Percentiles rank a stretch among this genome's conserved stretches.
Conservation (phyloP, 805 yeast species). For the Ogataea minuta region DNA sequence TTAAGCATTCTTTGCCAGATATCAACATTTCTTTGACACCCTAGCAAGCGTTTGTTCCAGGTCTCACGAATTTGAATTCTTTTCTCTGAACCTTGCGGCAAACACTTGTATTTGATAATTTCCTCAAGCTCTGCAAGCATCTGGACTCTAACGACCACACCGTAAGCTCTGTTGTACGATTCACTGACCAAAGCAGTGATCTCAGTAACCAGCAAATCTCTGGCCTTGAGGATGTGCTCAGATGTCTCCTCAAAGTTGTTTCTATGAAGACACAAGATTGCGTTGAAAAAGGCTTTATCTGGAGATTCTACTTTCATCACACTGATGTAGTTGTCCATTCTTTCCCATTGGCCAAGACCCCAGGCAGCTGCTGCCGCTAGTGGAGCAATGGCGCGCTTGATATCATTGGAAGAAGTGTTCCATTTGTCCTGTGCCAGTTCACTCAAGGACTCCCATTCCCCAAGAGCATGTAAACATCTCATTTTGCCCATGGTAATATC, state of each 20-base stretch:
- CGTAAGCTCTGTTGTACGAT: conserved; percentile 94
- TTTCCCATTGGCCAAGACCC: conserved; percentile 97
- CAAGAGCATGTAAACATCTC: conserved; percentile 97
- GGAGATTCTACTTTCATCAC: conserved; percentile 93
- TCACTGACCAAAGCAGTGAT: conserved; percentile 93
- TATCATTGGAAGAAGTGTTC: conserved; percentile 69
- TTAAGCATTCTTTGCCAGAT: conserved; percentile 97
- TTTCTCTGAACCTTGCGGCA: conserved; percentile 80
- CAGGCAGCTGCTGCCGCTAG: conserved; percentile 98
- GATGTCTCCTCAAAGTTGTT: conserved; percentile 83
- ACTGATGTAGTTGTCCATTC: conserved; percentile 85
- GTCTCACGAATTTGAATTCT: conserved; percentile 79
- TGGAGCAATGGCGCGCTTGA: conserved; percentile 85
- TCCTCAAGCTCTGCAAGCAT: conserved; percentile 97
- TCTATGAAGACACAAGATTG: conserved; percentile 80
- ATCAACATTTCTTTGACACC: conserved; percentile 96
- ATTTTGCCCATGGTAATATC: conserved; percentile 96
- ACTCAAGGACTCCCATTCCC: conserved; percentile 94
- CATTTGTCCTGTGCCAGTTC: conserved; percentile 85
- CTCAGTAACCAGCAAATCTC: conserved; percentile 89
- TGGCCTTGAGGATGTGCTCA: conserved; percentile 73
- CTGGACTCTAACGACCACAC: conserved; percentile 94
- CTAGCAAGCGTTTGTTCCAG: conserved; percentile 89
- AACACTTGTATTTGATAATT: conserved; percentile 80
- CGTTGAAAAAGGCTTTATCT: conserved; percentile 91